These are phyloP conservation scores for Vaccinium myrtillus DNA, from an alignment of 148 eudicot species.

Conservation along the genomic window DNA sequence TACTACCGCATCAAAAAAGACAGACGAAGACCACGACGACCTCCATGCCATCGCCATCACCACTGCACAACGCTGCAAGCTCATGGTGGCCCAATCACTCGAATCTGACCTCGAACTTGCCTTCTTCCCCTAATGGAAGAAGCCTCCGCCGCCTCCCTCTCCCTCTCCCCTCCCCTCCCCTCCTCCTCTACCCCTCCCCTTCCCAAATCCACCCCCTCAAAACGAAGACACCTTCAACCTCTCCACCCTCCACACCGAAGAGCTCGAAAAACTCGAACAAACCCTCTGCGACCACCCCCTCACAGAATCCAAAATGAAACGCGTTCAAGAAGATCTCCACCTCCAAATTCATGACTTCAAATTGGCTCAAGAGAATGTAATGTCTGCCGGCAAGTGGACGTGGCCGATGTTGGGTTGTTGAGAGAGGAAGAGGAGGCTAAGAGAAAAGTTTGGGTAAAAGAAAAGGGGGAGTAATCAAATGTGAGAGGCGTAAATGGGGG, in stretches of 20 bases:
- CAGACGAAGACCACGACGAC: conserved; percentile 9
- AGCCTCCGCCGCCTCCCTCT: conserved; percentile 57
- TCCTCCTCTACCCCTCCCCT: conserved; percentile 26
- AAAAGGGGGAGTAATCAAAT: too few relatives aligned
- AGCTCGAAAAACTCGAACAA: conserved; percentile 34
- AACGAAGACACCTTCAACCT: conserved; percentile 10
- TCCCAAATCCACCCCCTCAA: neutral
- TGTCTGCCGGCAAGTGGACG: too few relatives aligned
- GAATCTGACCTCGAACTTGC: conserved; percentile 60
- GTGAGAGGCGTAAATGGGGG: too few relatives aligned
- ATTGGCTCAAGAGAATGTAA: conserved; percentile 37
- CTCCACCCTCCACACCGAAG: too few relatives aligned
- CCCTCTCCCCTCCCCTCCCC: conserved; percentile 28
- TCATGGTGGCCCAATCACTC: conserved; percentile 28
- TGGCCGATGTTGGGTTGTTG: too few relatives aligned
- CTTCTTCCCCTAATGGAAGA: conserved; percentile 56
- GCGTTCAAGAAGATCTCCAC: conserved; percentile 34
- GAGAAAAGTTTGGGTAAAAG: too few relatives aligned
- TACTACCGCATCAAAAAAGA: too few relatives aligned
- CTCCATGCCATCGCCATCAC: conserved; percentile 11
- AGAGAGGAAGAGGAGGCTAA: too few relatives aligned
- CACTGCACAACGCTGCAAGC: conserved; percentile 36
- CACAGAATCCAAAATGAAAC: conserved; percentile 32
- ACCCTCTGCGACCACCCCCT: conserved; percentile 34
- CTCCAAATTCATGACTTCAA: conserved; percentile 59